These are phyloP conservation scores for Magnaporthiopsis poae DNA, from an alignment of 2,329 filamentous ascomycete genomes.

Conservation along the genomic window DNA sequence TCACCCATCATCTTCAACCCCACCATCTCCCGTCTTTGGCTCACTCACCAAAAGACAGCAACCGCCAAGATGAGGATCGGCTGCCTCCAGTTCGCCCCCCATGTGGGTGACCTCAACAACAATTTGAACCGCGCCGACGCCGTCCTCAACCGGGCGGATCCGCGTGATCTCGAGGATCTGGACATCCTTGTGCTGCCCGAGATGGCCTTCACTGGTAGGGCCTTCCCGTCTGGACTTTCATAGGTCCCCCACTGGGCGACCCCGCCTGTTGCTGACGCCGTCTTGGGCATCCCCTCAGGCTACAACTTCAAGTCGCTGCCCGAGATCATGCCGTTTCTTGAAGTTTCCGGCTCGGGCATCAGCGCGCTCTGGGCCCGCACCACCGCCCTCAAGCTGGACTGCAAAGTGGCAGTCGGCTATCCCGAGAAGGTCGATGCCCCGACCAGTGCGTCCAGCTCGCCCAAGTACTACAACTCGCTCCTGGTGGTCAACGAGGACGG, in stretches of 20 bases:
- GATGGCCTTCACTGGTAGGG: constrained; percentile 61
- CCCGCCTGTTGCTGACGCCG: neutral
- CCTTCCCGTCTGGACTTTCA: neutral
- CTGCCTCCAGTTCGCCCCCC: constrained; percentile 62
- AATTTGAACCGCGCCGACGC: constrained; percentile 61
- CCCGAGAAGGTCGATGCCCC: constrained; percentile 58
- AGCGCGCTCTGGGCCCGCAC: constrained; percentile 62
- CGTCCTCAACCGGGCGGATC: constrained; percentile 44
- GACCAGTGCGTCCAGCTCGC: constrained; percentile 22
- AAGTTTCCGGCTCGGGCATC: constrained; percentile 55
- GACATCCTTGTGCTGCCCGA: constrained; percentile 68
- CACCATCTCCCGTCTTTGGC: neutral
- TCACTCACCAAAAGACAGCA: neutral
- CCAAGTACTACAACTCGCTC: constrained; percentile 41
- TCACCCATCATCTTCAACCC: neutral
- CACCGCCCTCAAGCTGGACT: constrained; percentile 55
- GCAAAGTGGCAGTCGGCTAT: constrained; percentile 62
- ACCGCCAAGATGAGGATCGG: constrained; percentile 19
- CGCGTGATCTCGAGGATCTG: constrained; percentile 50
- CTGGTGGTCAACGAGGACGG: constrained; percentile 49
- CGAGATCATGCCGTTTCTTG: constrained; percentile 60
- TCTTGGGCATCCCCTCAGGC: constrained; percentile 30
- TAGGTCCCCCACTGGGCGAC: neutral
- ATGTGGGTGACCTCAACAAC: constrained; percentile 58
- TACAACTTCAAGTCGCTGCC: constrained; percentile 67